Percentiles rank a stretch among this genome's conserved stretches.
Conservation (phyloP, 306 rosid species). For the Rosa chinensis region DNA sequence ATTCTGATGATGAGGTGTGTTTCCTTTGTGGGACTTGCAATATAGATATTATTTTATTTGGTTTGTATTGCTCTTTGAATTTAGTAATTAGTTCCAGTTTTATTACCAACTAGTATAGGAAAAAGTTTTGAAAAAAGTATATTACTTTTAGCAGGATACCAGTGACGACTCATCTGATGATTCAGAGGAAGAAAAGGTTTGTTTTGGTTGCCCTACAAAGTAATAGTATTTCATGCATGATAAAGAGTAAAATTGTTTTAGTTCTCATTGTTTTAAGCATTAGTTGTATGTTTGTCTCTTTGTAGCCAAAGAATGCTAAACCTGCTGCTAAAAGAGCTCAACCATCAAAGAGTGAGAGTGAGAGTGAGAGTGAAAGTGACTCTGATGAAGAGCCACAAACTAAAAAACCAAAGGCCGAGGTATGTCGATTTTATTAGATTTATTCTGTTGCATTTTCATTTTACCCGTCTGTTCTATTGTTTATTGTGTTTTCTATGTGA, state of each 20-base stretch:
- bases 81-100: not conserved
- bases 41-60: not conserved
- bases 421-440: not conserved
- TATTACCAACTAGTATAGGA: not conserved
- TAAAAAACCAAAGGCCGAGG: constrained; percentile 40
- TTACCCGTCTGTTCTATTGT: not conserved
- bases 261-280: not conserved
- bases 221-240: not conserved
- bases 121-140: constrained; percentile 8
- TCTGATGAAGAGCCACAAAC: constrained; percentile 37
- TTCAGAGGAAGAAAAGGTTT: constrained; percentile 19
- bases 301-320: constrained; percentile 23
- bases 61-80: not conserved
- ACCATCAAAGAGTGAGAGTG: constrained; percentile 20
- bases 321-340: constrained; percentile 24
- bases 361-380: constrained; percentile 33
- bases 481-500: not conserved
- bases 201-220: not conserved
- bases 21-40: not conserved
- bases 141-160: not conserved
- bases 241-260: not conserved
- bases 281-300: not conserved
- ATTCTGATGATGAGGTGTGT: constrained; percentile 23
- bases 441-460: not conserved
- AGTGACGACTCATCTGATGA: not conserved